Evolutionary conservation across 2,329 filamentous ascomycete genomes (phyloP), one percentile per base, ranked within the genome.

Genomic region (Fusarium caatingaense): DNA sequence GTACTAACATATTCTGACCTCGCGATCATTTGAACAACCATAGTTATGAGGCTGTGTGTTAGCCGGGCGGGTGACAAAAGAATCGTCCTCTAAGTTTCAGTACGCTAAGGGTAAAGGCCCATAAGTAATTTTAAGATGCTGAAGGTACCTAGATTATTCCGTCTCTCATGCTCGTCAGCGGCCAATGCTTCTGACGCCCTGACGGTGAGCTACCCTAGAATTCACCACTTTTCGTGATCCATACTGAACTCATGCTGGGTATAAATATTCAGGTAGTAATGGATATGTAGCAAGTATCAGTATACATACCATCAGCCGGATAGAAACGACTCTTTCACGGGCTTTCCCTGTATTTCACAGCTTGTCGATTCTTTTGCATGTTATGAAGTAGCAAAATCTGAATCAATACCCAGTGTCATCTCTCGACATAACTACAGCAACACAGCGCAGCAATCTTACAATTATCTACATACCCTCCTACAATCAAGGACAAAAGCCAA

Each of bases 351-450:
- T 12, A 28, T 28, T 28, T 28, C 11, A 28, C 27, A 28, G 27
- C 27, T 28, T 28, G 12, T 28, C 27, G 12, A 11, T 28, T 28
- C 5, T 28, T 28, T 28, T 28, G 27, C 27, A 28, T 12, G 2
- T 28, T 28, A 28, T 28, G 11, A 28, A 28, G 5, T 12, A 28
- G 27, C 27, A 28, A 28, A 27, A 25, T 10, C 25, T 25, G 27
- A 28, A 28, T 28, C 27, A 2, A 28, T 28, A 28, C 27, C 5
- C 27, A 12, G 11, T 37, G 34, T 37, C 34, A 37, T 37, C 34
- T n/a, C 6, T 37, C 18, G 6, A 37, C 1, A 12, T 2, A 4
- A 12, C 6, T 12, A 18, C n/a, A 4, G 34, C 6, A n/a, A 18
- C 34, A n/a, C 34, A 37, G 32, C 32, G 10, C 16, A 6, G 34